Evolutionary conservation across 495 filamentous ascomycete species (phyloP).

Genomic region (Aspergillus sclerotiicarbonarius): DNA sequence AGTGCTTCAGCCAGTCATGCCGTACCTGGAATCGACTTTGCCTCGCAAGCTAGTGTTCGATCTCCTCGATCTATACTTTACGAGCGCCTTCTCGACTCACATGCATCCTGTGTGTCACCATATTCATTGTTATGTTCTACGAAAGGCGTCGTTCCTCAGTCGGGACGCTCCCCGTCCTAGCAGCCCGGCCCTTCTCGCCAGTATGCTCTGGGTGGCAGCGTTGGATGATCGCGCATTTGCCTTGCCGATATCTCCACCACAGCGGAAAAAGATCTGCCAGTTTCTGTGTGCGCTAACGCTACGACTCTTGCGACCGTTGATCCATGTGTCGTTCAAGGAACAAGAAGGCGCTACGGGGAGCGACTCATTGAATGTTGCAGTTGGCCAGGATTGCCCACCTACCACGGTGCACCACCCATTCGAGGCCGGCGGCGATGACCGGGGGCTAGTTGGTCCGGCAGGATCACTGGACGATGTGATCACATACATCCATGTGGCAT

Average conservation of each 20-base stretch:
- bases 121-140: conserved; percentile 85
- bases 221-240: conserved; percentile 89
- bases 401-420: conserved; percentile 42
- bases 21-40: conserved; percentile 70
- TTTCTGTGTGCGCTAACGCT: conserved; percentile 88
- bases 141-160: conserved; percentile 85
- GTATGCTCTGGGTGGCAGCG: conserved; percentile 93
- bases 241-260: conserved; percentile 79
- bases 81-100: conserved; percentile 78
- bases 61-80: conserved; percentile 82
- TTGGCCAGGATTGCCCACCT: conserved; percentile 29
- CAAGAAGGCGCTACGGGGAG: conserved; percentile 25
- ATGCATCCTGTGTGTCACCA: conserved; percentile 91
- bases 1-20: conserved; percentile 77
- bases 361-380: conserved; percentile 26
- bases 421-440: conserved; percentile 70
- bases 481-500: conserved; percentile 87
- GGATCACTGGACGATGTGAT: conserved; percentile 80
- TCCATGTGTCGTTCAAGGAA: conserved; percentile 59
- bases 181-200: conserved; percentile 83
- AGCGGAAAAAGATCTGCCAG: conserved; percentile 84
- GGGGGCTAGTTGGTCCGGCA: conserved; percentile 71
- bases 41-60: conserved; percentile 78
- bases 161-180: conserved; percentile 73
- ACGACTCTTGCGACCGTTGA: conserved; percentile 77